Conservation (phyloP, 192 early-diverging fungal species). For the Coemansia sp. region DNA sequence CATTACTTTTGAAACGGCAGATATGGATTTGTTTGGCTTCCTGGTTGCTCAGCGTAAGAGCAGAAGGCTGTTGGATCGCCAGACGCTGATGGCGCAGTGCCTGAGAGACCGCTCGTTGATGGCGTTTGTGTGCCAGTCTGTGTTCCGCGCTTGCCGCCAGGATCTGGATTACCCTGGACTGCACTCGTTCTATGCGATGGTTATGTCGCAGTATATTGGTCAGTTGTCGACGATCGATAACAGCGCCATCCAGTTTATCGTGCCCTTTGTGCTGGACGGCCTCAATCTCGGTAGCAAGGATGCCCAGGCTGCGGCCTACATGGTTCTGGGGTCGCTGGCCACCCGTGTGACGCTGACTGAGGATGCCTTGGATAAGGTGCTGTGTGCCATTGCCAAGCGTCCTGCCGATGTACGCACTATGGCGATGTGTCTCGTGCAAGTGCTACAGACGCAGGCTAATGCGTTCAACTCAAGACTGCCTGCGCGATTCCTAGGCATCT, state of each 20-base stretch:
- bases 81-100: conserved; percentile 67
- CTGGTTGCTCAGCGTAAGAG: conserved; percentile 45
- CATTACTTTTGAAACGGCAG: conserved; percentile 62
- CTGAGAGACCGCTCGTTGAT: conserved; percentile 67
- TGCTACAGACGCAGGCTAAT: conserved; percentile 41
- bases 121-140: conserved; percentile 74
- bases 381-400: conserved; percentile 28
- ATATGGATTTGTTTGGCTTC: conserved; percentile 42
- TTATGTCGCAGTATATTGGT: conserved; percentile 41
- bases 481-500: conserved; percentile 4
- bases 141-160: conserved; percentile 38
- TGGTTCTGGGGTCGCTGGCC: conserved; percentile 36
- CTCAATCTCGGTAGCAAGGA: conserved; percentile 20
- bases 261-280: conserved; percentile 36
- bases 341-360: conserved; percentile 35
- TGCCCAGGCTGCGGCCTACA: conserved; percentile 43
- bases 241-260: conserved; percentile 39
- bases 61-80: conserved; percentile 64
- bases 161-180: conserved; percentile 30
- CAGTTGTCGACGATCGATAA: conserved; percentile 25
- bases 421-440: conserved; percentile 35
- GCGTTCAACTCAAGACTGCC: conserved; percentile 4
- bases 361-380: conserved; percentile 25
- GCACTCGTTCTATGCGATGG: conserved; percentile 43
- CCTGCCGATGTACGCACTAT: conserved; percentile 28